Percentiles rank a stretch among this genome's conserved stretches.
Evolutionary conservation across 306 rosid genomes (phyloP).

Genomic region (Gastrolobium bilobum): DNA sequence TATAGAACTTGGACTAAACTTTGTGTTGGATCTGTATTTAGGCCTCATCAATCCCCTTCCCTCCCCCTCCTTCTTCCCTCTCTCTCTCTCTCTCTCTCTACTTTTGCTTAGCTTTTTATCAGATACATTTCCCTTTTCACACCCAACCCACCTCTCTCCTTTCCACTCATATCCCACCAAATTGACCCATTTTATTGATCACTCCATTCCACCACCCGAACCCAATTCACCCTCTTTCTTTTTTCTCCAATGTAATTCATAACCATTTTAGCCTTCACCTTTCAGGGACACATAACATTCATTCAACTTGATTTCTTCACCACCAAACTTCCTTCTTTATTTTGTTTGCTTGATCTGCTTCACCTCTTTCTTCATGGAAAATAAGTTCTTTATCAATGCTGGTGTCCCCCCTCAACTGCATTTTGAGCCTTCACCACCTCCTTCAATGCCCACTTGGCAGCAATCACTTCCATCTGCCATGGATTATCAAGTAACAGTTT

Average conservation of each 20-base stretch:
- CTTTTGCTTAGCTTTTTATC: slow-evolving; percentile 48
- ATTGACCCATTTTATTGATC: slow-evolving; percentile 38
- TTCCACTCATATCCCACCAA: slow-evolving; percentile 42
- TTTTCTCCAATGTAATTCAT: slow-evolving; percentile 43
- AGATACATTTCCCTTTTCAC: slow-evolving; percentile 45
- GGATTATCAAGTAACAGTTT: slow-evolving; percentile 60
- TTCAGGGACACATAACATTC: slow-evolving; percentile 9
- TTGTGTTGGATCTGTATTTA: slow-evolving; percentile 66
- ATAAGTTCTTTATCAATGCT: slow-evolving; percentile 65
- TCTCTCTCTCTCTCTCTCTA: slow-evolving; percentile 30
- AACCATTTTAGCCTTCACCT: background rate
- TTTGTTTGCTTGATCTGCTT: slow-evolving; percentile 15
- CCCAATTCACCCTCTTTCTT: slow-evolving; percentile 32
- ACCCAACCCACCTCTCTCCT: slow-evolving; percentile 28
- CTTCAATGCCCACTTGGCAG: slow-evolving; percentile 75
- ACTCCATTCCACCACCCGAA: slow-evolving; percentile 33
- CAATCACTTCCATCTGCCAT: slow-evolving; percentile 60
- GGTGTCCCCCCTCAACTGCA: slow-evolving; percentile 57
- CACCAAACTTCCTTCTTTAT: background rate
- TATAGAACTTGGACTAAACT: slow-evolving; percentile 31
- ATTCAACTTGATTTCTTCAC: slow-evolving; percentile 8
- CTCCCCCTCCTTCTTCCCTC: slow-evolving; percentile 38
- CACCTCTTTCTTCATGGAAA: slow-evolving; percentile 49
- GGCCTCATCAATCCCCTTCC: slow-evolving; percentile 21
- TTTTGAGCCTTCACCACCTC: slow-evolving; percentile 57